phyloP scores from a whole-genome alignment of 116 monocot genomes.

The Cymodocea nodosa region DNA sequence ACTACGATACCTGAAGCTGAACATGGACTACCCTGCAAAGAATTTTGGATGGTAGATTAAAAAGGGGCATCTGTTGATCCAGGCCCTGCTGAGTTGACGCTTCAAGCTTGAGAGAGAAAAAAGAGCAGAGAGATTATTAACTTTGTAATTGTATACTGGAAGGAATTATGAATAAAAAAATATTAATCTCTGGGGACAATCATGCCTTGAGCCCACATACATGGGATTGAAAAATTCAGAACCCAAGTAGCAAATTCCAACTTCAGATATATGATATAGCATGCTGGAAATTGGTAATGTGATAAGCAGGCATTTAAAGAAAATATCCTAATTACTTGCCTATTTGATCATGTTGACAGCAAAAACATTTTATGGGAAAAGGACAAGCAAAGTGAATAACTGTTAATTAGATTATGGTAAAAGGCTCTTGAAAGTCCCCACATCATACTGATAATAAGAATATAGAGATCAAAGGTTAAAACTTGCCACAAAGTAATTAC shows the following conservation, averaged over 20 bases:
- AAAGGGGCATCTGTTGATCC: constrained; percentile 68
- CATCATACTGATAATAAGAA: neutral
- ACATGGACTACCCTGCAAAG: constrained; percentile 79
- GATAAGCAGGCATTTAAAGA: no score
- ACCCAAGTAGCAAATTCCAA: no score
- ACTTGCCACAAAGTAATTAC: no score
- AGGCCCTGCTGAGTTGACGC: constrained; percentile 82
- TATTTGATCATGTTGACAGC: no score
- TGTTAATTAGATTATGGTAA: neutral
- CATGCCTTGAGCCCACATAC: neutral
- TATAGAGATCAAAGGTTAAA: neutral
- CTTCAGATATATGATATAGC: no score
- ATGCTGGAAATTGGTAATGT: no score
- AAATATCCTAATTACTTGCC: no score
- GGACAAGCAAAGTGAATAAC: neutral
- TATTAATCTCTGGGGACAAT: neutral
- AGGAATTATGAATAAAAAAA: neutral
- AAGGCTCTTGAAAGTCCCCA: neutral
- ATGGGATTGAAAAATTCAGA: no score
- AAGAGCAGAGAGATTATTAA: neutral
- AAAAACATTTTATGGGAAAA: neutral
- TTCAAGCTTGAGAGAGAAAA: constrained; percentile 56
- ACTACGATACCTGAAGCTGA: constrained; percentile 39
- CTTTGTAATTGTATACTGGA: neutral
- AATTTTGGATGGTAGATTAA: constrained; percentile 75